Conservation (phyloP, 306 rosid species). For the Prosopis cineraria region DNA sequence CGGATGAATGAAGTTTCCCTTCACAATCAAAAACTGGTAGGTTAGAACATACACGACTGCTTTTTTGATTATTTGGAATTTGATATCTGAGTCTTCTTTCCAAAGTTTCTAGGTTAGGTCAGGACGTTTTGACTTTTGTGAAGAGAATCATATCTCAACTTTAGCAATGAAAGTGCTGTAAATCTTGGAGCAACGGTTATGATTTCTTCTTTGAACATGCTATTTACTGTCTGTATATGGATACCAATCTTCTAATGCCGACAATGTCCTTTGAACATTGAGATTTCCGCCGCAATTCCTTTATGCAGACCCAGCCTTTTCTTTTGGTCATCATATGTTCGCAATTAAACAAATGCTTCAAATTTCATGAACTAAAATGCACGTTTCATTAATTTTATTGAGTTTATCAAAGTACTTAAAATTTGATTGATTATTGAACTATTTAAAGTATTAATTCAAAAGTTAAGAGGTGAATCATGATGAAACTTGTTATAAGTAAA, state of each 20-base stretch:
- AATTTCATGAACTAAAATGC: too few relatives aligned
- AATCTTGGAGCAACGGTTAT: neutral
- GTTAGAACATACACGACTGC: neutral
- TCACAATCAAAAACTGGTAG: too few relatives aligned
- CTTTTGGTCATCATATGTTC: too few relatives aligned
- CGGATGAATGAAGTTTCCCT: too few relatives aligned
- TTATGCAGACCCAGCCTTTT: neutral
- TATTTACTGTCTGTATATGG: neutral
- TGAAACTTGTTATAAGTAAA: too few relatives aligned
- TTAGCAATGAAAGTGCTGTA: neutral
- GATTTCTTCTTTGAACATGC: neutral
- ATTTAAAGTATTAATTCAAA: too few relatives aligned
- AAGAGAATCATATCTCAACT: neutral
- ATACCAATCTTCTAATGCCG: neutral
- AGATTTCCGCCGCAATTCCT: neutral
- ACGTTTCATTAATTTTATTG: too few relatives aligned
- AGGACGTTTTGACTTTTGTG: neutral
- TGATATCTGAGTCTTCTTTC: neutral
- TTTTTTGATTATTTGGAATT: neutral
- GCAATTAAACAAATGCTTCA: too few relatives aligned
- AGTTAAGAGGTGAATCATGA: too few relatives aligned
- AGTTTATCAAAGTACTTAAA: too few relatives aligned
- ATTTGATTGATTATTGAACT: too few relatives aligned
- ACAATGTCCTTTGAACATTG: neutral
- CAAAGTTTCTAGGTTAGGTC: neutral